phyloP scores from a whole-genome alignment of 805 yeast genomes.

The Lipomyces starkeyi region DNA sequence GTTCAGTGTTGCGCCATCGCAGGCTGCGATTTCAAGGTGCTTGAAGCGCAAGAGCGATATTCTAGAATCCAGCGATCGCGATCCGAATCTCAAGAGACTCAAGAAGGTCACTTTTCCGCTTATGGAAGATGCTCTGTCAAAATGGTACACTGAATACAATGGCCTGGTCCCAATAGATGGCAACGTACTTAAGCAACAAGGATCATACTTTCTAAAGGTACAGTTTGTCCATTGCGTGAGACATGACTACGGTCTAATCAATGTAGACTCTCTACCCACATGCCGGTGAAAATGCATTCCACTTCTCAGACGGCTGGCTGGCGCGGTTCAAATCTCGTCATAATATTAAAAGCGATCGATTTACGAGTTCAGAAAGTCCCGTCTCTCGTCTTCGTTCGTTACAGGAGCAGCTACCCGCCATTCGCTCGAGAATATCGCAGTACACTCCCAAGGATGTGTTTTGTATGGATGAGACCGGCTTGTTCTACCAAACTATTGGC shows the following conservation, averaged over 20 bases:
- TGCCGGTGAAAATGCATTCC: constrained; percentile 27
- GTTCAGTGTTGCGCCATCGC: constrained; percentile 32
- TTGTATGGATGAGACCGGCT: constrained; percentile 28
- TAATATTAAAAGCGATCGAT: constrained; percentile 18
- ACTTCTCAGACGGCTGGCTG: constrained; percentile 38
- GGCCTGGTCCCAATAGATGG: constrained; percentile 33
- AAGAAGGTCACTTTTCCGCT: constrained; percentile 36
- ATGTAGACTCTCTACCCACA: constrained; percentile 25
- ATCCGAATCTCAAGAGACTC: constrained; percentile 26
- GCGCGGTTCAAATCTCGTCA: constrained; percentile 34
- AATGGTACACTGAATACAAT: constrained; percentile 33
- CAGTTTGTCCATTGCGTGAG: not conserved
- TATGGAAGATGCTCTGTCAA: constrained; percentile 35
- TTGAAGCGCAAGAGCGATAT: constrained; percentile 34
- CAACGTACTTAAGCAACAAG: constrained; percentile 28
- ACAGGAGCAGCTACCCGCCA: constrained; percentile 22
- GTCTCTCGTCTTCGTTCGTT: constrained; percentile 11
- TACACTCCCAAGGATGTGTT: constrained; percentile 31
- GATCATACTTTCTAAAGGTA: constrained; percentile 26
- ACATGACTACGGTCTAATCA: not conserved
- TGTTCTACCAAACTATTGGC: constrained; percentile 28
- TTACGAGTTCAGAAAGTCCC: constrained; percentile 4
- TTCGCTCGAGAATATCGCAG: constrained; percentile 24
- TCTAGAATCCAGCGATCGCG: constrained; percentile 14
- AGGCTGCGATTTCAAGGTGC: constrained; percentile 37